Conservation (phyloP, 2,329 filamentous ascomycete genomes). For the Cryphonectria radicalis region DNA sequence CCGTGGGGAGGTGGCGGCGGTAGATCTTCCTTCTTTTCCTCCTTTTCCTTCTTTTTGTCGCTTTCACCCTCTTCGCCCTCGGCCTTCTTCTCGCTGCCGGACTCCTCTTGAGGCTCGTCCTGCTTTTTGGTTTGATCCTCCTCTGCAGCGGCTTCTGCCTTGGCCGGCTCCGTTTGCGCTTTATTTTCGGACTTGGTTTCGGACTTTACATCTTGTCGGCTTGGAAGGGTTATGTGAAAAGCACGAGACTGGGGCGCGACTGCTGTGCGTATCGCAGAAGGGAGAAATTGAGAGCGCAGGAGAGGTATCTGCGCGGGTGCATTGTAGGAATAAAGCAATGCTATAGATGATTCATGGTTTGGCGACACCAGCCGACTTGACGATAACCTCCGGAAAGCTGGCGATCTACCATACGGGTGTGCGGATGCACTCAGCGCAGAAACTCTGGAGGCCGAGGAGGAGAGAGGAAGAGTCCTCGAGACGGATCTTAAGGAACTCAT, state of each 20-base stretch:
- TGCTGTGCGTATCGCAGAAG: slow-evolving; percentile 45
- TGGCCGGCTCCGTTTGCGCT: slow-evolving; percentile 42
- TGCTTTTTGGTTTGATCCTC: slow-evolving; percentile 42
- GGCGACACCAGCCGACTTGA: slow-evolving; percentile 35
- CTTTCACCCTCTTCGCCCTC: slow-evolving; percentile 52
- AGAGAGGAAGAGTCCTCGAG: slow-evolving; percentile 49
- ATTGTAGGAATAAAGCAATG: slow-evolving; percentile 34
- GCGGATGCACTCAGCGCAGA: slow-evolving; percentile 41
- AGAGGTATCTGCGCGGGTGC: slow-evolving; percentile 41
- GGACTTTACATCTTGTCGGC: slow-evolving; percentile 40
- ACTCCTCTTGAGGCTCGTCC: slow-evolving; percentile 49
- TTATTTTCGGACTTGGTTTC: slow-evolving; percentile 42
- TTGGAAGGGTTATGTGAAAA: slow-evolving; percentile 45
- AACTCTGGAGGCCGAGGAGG: slow-evolving; percentile 46
- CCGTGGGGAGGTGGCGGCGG: slow-evolving; percentile 94
- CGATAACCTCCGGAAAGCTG: slow-evolving; percentile 54
- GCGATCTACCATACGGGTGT: slow-evolving; percentile 48
- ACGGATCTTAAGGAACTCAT: slow-evolving; percentile 52
- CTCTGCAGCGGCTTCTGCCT: slow-evolving; percentile 39
- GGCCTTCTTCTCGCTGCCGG: slow-evolving; percentile 47
- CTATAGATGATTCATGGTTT: slow-evolving; percentile 36
- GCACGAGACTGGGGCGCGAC: slow-evolving; percentile 35
- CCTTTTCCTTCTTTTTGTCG: slow-evolving; percentile 60
- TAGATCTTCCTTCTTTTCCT: slow-evolving; percentile 68
- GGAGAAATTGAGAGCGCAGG: slow-evolving; percentile 52